Percentiles rank a stretch among this genome's conserved stretches.
Conservation (phyloP, 257 asterid genomes). For the Solanum chilense region DNA sequence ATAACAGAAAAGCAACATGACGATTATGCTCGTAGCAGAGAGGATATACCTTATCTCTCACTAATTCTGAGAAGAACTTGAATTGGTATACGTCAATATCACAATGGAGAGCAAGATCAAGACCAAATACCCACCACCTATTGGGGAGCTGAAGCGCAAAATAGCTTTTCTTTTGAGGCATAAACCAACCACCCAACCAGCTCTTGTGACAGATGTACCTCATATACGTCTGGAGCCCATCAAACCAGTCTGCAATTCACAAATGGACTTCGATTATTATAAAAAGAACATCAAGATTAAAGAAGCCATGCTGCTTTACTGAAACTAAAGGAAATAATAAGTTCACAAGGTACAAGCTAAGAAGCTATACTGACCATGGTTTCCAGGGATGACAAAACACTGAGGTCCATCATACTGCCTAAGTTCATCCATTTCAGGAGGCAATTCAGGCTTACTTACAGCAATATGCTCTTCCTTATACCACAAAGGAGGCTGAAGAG, state of each 20-base stretch:
- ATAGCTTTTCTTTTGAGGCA: conserved; percentile 98
- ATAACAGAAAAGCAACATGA: not conserved
- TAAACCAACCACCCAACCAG: conserved; percentile 99
- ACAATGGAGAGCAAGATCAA: conserved; percentile 92
- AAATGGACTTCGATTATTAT: not conserved
- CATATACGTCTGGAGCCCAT: conserved; percentile 98
- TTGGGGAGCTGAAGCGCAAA: conserved; percentile 94
- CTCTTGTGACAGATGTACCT: conserved; percentile 95
- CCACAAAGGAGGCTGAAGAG: conserved; percentile 91
- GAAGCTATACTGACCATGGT: conserved; percentile 60
- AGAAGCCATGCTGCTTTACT: not conserved
- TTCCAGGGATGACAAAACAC: conserved; percentile 93
- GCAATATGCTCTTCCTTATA: conserved; percentile 86
- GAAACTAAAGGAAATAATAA: not conserved
- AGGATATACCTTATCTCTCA: conserved; percentile 72
- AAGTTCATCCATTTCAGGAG: conserved; percentile 49
- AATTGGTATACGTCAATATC: conserved; percentile 93
- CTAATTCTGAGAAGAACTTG: conserved; percentile 83
- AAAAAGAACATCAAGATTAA: not conserved
- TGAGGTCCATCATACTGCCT: conserved; percentile 88
- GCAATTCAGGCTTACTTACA: conserved; percentile 87
- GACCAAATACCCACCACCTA: conserved; percentile 99
- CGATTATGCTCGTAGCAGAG: not conserved
- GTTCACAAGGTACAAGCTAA: not conserved
- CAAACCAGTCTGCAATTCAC: conserved; percentile 84